Base-by-base conservation (phyloP, 345 rosid genomes). In the Raphanus raphanistrum region DNA sequence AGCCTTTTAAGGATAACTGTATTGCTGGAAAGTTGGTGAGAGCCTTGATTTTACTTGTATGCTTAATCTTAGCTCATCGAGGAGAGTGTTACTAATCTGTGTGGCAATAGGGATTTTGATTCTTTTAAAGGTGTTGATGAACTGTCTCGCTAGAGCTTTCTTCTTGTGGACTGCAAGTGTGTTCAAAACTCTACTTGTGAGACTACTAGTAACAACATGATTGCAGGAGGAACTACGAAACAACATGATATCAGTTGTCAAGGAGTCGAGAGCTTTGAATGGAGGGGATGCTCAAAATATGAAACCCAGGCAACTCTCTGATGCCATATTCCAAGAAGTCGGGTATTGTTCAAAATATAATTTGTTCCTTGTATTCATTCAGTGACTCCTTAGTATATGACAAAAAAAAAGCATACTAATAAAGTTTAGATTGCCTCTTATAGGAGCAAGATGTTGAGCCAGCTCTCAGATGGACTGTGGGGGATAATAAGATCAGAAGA, bases 281-380 rank as follows among this genome's bases (percentile, higher is more conserved):
- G 81, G 81, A 36, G 74, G 79, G 0, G 89, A 89, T 68, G 86
- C 90, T 79, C 95, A 82, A 70, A 86, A 70, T 72, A 81, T 94
- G 97, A 92, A 87, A 81, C 88, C 89, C 32, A 89, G 98, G 61
- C 98, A 94, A 77, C 92, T 94, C 78, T 92, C 91, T 68, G 97
- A 94, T 90, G 87, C 89, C 6, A 90, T 92, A 21, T 86, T 84
- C 72, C 88, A 90, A 70, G 97, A 94, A 80, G 88, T 92, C 74
- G 89, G 95, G 97, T 94, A 74, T 68, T 15, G 43, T 38, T 13
- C 71, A 13, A 26, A 2, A 16, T 12, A 63, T 8, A 63, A 58
- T 26, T 3, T 10, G 27, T 21, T 66, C n/a, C 54, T 70, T 31
- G 21, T 66, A 4, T 61, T 45, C 38, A 4, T 61, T 45, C 38